Evolutionary conservation across 2,329 filamentous ascomycete species (phyloP), one percentile per base, ranked within the genome.

Genomic region (Zasmidium cellare): DNA sequence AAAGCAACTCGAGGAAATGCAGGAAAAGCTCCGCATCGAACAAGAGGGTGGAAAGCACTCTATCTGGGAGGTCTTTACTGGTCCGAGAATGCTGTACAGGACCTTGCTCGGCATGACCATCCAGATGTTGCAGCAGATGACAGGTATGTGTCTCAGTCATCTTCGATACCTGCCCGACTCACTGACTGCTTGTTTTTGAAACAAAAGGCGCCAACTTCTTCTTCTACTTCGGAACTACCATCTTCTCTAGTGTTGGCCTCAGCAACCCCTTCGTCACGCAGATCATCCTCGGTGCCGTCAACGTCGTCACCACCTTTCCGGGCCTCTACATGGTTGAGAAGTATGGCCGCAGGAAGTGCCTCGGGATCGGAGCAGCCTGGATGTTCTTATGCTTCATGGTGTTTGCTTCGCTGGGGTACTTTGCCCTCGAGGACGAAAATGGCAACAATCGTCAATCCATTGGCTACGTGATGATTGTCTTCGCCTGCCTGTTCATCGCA

Each of bases 401-500:
- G 12, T 79, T 78, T 56, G 71, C 76, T 1, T 76, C 72, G 11
- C 70, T 79, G 1, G 76, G 76, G 9, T 74, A 77, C 63, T 79
- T 77, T 55, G 69, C 70, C 3, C 69, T 78, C 0, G 66, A 74
- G 47, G 52, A 46, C 18, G 50, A 35, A 1, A 23, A 55, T 6
- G 58, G 58, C 11, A 46, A 47, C 16, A 68, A 67, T 12, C 75
- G 73, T 1, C 69, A 72, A 6, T 60, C 65, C 0, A 77, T 83
- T 9, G 86, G 86, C n/a, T 77, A 81, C 9, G 80, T 81, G 35
- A 82, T 88, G 61, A 87, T 89, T 45, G 79, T 85, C 56, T 88
- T 88, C 70, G 86, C 86, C 0, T 88, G 86, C 66, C 76, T 89
- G 49, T 87, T 87, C 68, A 86, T 87, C 62, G 77, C 85, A 1